A percentile compares a stretch with the other conserved stretches of the same genome.
phyloP scores from a whole-genome alignment of 2,329 filamentous ascomycete genomes.

The Drechslerella coelobrocha region DNA sequence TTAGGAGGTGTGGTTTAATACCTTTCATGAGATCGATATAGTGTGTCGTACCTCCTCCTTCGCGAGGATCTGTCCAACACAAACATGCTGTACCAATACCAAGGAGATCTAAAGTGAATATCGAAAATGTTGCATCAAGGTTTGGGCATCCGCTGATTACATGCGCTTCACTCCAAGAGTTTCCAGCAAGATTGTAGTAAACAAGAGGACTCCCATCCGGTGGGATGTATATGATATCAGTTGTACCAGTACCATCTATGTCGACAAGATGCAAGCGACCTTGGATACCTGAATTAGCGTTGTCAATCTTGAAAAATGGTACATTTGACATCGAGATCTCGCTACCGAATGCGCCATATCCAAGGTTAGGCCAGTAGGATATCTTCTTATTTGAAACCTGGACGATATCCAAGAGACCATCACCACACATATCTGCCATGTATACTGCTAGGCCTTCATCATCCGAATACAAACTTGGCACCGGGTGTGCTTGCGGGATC shows the following conservation, averaged over 20 bases:
- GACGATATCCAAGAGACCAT: conserved; percentile 53
- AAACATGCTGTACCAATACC: conserved; percentile 42
- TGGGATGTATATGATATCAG: conserved; percentile 28
- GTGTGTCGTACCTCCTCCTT: background rate
- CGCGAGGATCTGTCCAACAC: conserved; percentile 9
- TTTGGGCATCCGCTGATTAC: conserved; percentile 5
- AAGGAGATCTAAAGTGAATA: conserved; percentile 24
- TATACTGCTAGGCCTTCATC: background rate
- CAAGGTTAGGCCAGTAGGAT: conserved; percentile 58
- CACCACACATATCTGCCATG: conserved; percentile 14
- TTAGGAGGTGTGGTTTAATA: conserved; percentile 30
- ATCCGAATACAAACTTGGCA: background rate
- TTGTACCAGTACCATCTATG: conserved; percentile 36
- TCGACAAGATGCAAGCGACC: conserved; percentile 16
- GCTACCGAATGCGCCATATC: conserved; percentile 56
- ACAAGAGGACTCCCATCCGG: background rate
- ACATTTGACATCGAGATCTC: conserved; percentile 56
- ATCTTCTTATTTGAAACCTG: conserved; percentile 54
- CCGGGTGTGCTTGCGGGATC: too few species aligned
- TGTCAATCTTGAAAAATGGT: conserved; percentile 52
- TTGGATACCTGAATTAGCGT: conserved; percentile 26
- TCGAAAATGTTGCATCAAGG: conserved; percentile 8
- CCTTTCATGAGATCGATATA: conserved; percentile 44
- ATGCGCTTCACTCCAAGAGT: conserved; percentile 19
- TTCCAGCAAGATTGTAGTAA: conserved; percentile 30